Evolutionary conservation across 1,284 basidiomycete species (phyloP), one percentile per base, ranked within the genome.

Genomic region (Pseudozyma sp.): DNA sequence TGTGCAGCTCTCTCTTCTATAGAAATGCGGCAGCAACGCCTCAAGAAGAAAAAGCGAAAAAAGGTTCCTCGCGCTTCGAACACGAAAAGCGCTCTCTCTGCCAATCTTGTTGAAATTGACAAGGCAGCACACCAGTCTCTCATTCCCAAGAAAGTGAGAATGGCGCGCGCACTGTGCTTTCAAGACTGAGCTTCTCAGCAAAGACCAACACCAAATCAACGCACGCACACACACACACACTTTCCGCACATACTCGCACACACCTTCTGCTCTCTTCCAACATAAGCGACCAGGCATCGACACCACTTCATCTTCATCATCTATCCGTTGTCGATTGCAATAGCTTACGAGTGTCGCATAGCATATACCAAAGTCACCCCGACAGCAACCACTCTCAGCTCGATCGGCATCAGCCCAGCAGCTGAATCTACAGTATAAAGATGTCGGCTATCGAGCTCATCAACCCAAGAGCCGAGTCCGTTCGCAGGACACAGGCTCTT

Each of bases 401-500:
- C 7, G 47, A 19, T 40, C 19, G 18, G n/a, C 25, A 36, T 19
- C 44, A 19, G n/a, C 19, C 31, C 12, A 13, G n/a, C 40, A 43
- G 36, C 44, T 44, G 42, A 12, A 19, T 5, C 3, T 19, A 43
- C 39, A 34, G 39, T 25, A 52, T 48, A 42, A 63, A 35, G 34
- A 83, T 83, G 80, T 83, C 82, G 72, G 82, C 82, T 42, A 73
- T 84, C 52, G 83, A 83, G 76, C 77, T 83, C 45, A 78, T 84
- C 70, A 83, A 85, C 72, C 79, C 85, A 31, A 81, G 84, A 86
- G 95, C 95, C 47, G 96, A 99, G 89, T 95, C 93, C 84, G 92
- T 99, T 52, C 89, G 94, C 78, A 89, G 96, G 78, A 91, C 93
- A 44, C 94, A 95, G 77, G 95, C 95, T 48, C 89, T 98, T 54